These are phyloP conservation scores for Sporopachydermia cereana DNA, from an alignment of 1,139 yeast species.

Conservation along the genomic window DNA sequence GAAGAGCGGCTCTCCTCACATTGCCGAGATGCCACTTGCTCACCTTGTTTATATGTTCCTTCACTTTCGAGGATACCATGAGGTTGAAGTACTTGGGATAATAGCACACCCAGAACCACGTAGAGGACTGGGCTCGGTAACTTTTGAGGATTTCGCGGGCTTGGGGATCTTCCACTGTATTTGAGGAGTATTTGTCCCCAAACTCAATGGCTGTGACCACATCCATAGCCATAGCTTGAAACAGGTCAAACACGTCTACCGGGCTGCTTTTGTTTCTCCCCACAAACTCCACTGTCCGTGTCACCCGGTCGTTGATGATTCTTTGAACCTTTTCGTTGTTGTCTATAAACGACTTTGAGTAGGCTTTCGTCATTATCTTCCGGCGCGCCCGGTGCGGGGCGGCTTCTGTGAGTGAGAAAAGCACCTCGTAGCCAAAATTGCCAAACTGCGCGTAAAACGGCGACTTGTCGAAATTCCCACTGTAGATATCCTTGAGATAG, in stretches of 20 bases:
- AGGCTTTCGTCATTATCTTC: slow-evolving; percentile 35
- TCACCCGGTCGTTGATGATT: slow-evolving; percentile 13
- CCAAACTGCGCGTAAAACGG: slow-evolving; percentile 44
- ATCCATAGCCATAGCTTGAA: slow-evolving; percentile 54
- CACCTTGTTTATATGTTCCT: slow-evolving; percentile 28
- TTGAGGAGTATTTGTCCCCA: slow-evolving; percentile 31
- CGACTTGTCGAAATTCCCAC: slow-evolving; percentile 37
- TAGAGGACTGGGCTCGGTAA: slow-evolving; percentile 40
- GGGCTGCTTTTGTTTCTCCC: slow-evolving; percentile 11
- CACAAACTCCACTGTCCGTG: background rate
- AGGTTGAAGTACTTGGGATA: slow-evolving; percentile 39
- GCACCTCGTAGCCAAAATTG: slow-evolving; percentile 41
- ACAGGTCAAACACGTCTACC: slow-evolving; percentile 42
- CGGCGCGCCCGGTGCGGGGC: slow-evolving; percentile 34
- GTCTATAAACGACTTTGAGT: slow-evolving; percentile 31
- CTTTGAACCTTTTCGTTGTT: slow-evolving; percentile 20
- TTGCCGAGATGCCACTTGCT: slow-evolving; percentile 37
- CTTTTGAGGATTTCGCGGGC: slow-evolving; percentile 33
- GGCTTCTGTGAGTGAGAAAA: slow-evolving; percentile 40
- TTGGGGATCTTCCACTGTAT: slow-evolving; percentile 26
- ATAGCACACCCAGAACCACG: slow-evolving; percentile 51
- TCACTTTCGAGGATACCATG: slow-evolving; percentile 32
- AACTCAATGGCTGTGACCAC: slow-evolving; percentile 45
- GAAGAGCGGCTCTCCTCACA: slow-evolving; percentile 21
- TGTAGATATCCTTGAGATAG: slow-evolving; percentile 39